Base-by-base conservation (phyloP, 345 rosid genomes). In the Lepidium didymum region DNA sequence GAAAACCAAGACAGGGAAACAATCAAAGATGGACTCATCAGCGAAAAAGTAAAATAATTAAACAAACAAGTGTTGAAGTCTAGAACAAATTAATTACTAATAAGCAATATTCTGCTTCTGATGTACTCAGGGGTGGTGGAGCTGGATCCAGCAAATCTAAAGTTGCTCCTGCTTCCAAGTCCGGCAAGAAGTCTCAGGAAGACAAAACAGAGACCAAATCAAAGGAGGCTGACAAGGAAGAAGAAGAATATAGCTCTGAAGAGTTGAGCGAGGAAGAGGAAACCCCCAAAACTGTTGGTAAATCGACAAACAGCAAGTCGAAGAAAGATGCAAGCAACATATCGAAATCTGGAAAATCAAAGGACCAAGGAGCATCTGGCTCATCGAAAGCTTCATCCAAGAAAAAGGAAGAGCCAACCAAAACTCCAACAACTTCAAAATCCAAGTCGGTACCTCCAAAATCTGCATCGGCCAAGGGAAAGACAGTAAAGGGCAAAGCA, bases 81-180 rank as follows among this genome's bases (percentile, higher is more conserved):
- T 15, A 23, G 56, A 11, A 46, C 46, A 16, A 33, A 46, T 61
- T 35, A 0, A 10, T 1, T 56, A 55, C 68, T 74, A 43, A 44
- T 47, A 8, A 54, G 52, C 27, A 36, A 10, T 57, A 5, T 43
- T 65, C 25, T 52, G 29, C 10, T 52, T 67, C 15, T 54, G 45
- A 37, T 77, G 33, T 21, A 14, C 44, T 36, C 62, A 90, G 98
- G 82, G 80, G 82, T 62, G 77, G 84, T 70, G 91, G 83, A 55
- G 81, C 77, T 73, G 80, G 86, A 54, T 79, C 90, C 27, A 80
- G 84, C 67, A 95, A 91, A 82, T 70, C 90, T 35, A 81, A 78
- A 68, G 81, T 68, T 68, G n/a, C 68, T 46, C 27, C 64, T 68
- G 78, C 74, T 34, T 55, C 80, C 62, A 77, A 72, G 73, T 53